phyloP scores from a whole-genome alignment of 139 green algal genomes.

The Eudorina sp. region DNA sequence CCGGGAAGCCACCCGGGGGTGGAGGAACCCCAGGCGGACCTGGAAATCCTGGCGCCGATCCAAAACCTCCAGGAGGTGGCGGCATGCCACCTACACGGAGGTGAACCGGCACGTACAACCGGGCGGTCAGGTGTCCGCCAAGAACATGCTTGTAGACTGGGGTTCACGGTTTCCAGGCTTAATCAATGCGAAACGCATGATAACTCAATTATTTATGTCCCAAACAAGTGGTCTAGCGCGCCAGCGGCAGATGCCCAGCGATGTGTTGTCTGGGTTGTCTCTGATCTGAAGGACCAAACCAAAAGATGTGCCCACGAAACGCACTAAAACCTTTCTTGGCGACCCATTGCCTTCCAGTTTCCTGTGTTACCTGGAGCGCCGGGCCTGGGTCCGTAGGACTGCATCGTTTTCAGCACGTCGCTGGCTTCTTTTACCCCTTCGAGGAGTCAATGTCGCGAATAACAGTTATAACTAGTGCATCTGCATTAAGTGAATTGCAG shows the following conservation, averaged over 20 bases:
- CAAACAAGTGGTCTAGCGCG: too few species aligned
- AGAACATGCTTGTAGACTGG: too few species aligned
- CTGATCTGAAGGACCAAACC: neutral
- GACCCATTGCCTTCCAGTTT: neutral
- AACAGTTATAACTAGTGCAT: too few species aligned
- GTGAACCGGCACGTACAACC: too few species aligned
- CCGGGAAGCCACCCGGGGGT: neutral
- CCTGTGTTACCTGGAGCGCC: slow-evolving; percentile 12
- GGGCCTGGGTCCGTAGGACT: slow-evolving; percentile 19
- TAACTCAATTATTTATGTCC: too few species aligned
- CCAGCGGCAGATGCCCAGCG: too few species aligned
- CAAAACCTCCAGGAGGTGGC: slow-evolving; percentile 12
- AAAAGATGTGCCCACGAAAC: neutral
- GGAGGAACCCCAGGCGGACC: neutral
- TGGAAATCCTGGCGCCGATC: neutral
- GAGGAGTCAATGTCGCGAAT: too few species aligned
- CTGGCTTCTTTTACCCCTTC: too few species aligned
- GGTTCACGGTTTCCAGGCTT: too few species aligned
- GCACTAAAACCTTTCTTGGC: neutral
- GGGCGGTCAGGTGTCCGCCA: too few species aligned
- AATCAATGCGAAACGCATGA: too few species aligned
- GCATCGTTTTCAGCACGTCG: slow-evolving; percentile 2
- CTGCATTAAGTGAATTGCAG: neutral
- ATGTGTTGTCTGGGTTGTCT: too few species aligned
- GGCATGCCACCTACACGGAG: slow-evolving; percentile 7